Percentiles rank a stretch among this genome's conserved stretches.
These are phyloP conservation scores for Opeltia flavorubescens DNA, from an alignment of 495 filamentous ascomycete genomes.

Conservation along the genomic window DNA sequence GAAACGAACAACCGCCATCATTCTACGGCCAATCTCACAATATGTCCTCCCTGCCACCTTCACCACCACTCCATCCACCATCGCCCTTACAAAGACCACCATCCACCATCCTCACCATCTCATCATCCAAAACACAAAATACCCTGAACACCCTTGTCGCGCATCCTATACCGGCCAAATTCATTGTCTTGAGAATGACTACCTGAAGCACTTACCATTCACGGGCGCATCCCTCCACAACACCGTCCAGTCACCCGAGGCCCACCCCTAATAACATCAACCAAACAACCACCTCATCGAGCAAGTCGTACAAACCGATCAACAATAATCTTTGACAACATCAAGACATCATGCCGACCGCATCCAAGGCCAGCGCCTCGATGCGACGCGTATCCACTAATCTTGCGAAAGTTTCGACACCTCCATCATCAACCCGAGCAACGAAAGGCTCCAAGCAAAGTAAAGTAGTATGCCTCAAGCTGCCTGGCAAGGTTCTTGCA, in stretches of 20 bases:
- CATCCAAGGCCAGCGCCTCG: constrained; percentile 6
- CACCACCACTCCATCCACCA: constrained; percentile 2
- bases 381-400: constrained; percentile 10
- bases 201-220: neutral
- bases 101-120: neutral
- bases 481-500: constrained; percentile 32
- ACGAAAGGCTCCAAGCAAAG: constrained; percentile 26
- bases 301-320: neutral
- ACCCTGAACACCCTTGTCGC: too few relatives aligned
- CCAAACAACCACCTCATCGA: neutral
- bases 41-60: constrained; percentile 2
- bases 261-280: neutral
- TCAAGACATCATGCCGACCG: constrained; percentile 8
- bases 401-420: constrained; percentile 15
- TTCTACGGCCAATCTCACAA: neutral
- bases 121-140: neutral
- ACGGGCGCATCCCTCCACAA: neutral
- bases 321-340: neutral
- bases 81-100: constrained; percentile 1
- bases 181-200: too few relatives aligned
- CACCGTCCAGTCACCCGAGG: neutral
- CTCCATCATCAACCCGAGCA: constrained; percentile 18
- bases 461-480: constrained; percentile 40
- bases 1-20: neutral
- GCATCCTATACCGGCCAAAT: too few relatives aligned